A percentile compares a stretch with the other conserved stretches of the same genome.
These are phyloP conservation scores for Alternaria gaisen DNA, from an alignment of 2,329 filamentous ascomycete species.

Conservation along the genomic window DNA sequence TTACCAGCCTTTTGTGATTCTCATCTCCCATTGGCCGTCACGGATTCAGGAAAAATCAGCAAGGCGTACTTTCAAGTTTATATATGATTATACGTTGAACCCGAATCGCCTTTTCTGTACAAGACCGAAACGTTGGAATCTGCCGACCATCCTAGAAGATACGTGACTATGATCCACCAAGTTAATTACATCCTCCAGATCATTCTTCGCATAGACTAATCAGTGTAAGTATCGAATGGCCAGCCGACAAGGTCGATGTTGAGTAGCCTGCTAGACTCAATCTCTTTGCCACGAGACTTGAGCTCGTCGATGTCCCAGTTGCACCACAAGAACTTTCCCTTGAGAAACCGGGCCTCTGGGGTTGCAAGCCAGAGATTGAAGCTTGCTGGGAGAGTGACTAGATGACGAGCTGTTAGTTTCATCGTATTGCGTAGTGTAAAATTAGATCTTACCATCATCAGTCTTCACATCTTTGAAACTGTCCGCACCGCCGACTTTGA, in stretches of 20 bases:
- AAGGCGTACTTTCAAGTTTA: not conserved
- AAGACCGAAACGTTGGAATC: not conserved
- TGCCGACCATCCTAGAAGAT: not conserved
- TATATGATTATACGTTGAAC: not conserved
- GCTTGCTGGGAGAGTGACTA: slow-evolving; percentile 24
- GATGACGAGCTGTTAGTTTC: slow-evolving; percentile 1
- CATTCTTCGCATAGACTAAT: not conserved
- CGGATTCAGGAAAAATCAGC: not conserved
- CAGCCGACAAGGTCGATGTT: slow-evolving; percentile 32
- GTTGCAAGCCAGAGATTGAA: slow-evolving; percentile 44
- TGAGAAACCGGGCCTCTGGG: slow-evolving; percentile 28
- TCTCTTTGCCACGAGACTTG: slow-evolving; percentile 34
- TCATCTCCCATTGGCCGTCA: not conserved
- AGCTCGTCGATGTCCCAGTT: slow-evolving; percentile 49
- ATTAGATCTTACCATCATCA: slow-evolving; percentile 6
- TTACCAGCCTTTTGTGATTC: not conserved
- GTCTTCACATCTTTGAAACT: slow-evolving; percentile 8
- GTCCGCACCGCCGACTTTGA: not conserved
- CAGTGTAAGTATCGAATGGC: slow-evolving; percentile 16
- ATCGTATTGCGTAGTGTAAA: not conserved
- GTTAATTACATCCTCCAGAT: not conserved
- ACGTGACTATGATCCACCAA: not conserved
- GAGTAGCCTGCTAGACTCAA: slow-evolving; percentile 33
- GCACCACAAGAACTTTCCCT: slow-evolving; percentile 30
- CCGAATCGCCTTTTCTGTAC: not conserved